phyloP scores from a whole-genome alignment of 306 rosid species.

The Hippophae rhamnoides region DNA sequence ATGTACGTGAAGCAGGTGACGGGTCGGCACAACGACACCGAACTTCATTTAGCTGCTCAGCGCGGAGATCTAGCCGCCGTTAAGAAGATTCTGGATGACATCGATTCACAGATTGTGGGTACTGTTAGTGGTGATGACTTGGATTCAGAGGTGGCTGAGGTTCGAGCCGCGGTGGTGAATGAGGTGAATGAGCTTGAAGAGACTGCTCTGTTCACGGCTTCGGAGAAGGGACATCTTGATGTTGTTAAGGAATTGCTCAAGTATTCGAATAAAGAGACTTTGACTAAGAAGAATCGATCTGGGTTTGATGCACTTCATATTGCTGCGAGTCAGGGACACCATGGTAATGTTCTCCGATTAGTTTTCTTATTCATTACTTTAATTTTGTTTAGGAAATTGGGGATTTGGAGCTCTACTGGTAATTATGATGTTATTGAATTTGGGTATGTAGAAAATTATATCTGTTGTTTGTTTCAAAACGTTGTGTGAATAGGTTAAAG shows the following conservation, averaged over 20 bases:
- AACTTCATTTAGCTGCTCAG: constrained; percentile 95
- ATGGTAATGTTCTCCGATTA: constrained; percentile 38
- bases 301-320: constrained; percentile 77
- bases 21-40: constrained; percentile 90
- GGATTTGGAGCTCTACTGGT: neutral
- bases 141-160: constrained; percentile 79
- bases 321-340: constrained; percentile 86
- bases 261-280: constrained; percentile 47
- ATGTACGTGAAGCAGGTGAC: constrained; percentile 98
- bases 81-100: constrained; percentile 66
- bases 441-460: no score
- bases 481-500: neutral
- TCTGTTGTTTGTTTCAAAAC: no score
- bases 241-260: constrained; percentile 74
- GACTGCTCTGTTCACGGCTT: constrained; percentile 77
- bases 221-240: constrained; percentile 77
- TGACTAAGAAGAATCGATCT: constrained; percentile 60
- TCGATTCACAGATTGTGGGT: constrained; percentile 66
- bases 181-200: constrained; percentile 91
- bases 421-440: neutral
- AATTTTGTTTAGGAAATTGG: neutral
- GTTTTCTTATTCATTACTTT: neutral
- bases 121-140: constrained; percentile 52
- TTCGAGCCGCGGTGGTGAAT: constrained; percentile 64
- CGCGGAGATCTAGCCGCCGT: constrained; percentile 85